Base-by-base conservation (phyloP, 2,329 filamentous ascomycete genomes). In the Fusarium newnesense region DNA sequence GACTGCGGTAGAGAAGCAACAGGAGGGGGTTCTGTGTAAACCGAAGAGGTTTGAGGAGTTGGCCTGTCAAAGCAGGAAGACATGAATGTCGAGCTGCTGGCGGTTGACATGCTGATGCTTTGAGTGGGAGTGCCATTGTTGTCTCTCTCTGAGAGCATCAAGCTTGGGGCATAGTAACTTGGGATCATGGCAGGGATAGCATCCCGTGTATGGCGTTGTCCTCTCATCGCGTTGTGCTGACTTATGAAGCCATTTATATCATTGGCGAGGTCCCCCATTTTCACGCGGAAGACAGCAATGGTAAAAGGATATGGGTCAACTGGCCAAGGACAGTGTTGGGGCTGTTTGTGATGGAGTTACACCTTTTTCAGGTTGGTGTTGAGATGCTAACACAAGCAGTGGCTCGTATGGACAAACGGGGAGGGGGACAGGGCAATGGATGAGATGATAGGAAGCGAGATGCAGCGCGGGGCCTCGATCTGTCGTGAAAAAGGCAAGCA, bases 21-120 rank as follows among this genome's bases (percentile, higher is more conserved):
- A 26, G 68, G 67, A 30, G 60, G 75, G 46, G 79, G 76, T 6
- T 60, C 75, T 15, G 78, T 76, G 40, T 74, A 69, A 13, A 56
- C 49, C 9, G 79, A 79, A 6, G 52, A 50, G 8, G 53, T 24
- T 39, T 40, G 30, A 7, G 50, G 49, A 26, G 52, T 53, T 37
- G 57, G 21, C 16, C 39, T 39, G 24, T 68, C 63, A 19, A 77
- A 75, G 50, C 66, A 56, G 10, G 67, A 73, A 4, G 67, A 69
- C 40, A 54, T 49, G 16, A 39, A 39, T 9, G 73, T 72, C 26
- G 50, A 67, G 37, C 65, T 66, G 47, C 71, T 77, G 40, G 47
- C 52, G 11, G 32, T 59, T 16, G 75, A 76, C 34, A 54, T 64
- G 26, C 26, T 43, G 56, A 62, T 60, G 19, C 71, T 69, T 10